Conservation (phyloP, 148 eudicot species). For the Vaccinium corymbosum region DNA sequence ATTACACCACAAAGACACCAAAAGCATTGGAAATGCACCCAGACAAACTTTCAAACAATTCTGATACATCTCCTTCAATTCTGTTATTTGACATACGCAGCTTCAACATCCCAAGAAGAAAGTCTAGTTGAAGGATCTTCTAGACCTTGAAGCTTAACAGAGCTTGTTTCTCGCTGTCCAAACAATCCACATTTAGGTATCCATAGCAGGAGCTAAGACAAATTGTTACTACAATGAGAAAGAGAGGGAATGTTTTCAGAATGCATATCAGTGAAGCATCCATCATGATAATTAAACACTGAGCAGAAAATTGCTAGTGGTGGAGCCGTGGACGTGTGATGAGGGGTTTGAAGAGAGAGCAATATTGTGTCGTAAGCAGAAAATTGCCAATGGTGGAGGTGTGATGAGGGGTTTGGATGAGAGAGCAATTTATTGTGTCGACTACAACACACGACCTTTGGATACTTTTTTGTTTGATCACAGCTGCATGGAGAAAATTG, state of each 20-base stretch:
- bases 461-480: too few species aligned
- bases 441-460: too few species aligned
- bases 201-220: background rate
- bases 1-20: background rate
- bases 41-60: background rate
- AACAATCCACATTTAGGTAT: background rate
- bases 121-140: background rate
- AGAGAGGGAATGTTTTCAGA: background rate
- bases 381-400: too few species aligned
- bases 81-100: background rate
- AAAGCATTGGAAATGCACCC: background rate
- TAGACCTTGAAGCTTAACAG: background rate
- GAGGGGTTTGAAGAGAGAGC: too few species aligned
- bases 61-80: slow-evolving; percentile 3
- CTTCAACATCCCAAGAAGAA: background rate
- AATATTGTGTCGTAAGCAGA: too few species aligned
- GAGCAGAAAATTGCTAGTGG: too few species aligned
- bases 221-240: background rate
- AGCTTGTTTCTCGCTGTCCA: background rate
- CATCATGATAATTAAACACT: background rate
- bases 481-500: too few species aligned
- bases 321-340: too few species aligned
- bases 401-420: too few species aligned
- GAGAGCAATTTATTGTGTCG: too few species aligned
- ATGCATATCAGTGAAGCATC: background rate